Base-by-base conservation (phyloP, 306 rosid species). In the Oemleria cerasiformis region DNA sequence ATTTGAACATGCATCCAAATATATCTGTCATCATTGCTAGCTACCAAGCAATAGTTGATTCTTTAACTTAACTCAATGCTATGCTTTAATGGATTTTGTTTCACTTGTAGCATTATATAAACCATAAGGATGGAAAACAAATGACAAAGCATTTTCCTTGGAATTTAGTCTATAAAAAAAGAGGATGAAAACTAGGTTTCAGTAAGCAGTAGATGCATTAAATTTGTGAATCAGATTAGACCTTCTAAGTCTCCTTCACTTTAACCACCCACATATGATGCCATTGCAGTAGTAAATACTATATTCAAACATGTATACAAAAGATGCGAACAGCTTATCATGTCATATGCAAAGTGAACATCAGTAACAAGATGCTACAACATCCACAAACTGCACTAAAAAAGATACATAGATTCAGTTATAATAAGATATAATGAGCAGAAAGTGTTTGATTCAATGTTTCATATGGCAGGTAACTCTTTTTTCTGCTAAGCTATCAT, bases 381-480 rank as follows among this genome's bases (percentile, higher is more conserved):
- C 38, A 41, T 19, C 38, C 73, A 50, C 12, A 15, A 51, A 11
- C 62, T 38, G 39, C 40, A 14, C 42, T 36, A 6, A 17, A 30
- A 60, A 36, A 60, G 65, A 36, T 16, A 5, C 15, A 4, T 3
- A 60, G 43, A 60, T 15, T 60, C 20, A 60, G 21, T 13, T 23
- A 4, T 45, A 14, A 12, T 23, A 56, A 13, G 39, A 23, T 56
- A 20, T 11, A 30, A 36, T 56, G 4, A 12, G 23, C 62, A 56
- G 43, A 30, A 60, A 60, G 42, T 34, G 20, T 39, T 30, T 60
- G 65, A 34, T 61, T 36, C 14, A 14, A 50, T 38, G 61, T 39
- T 68, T 51, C 73, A 51, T 53, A 68, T 36, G 38, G 23, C 9
- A 9, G n/a, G 57, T 56, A 56, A 30, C 15, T 53, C 53, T 44